Evolutionary conservation across 163 green algal genomes (phyloP).

Genomic region (Chloromonas sp.): DNA sequence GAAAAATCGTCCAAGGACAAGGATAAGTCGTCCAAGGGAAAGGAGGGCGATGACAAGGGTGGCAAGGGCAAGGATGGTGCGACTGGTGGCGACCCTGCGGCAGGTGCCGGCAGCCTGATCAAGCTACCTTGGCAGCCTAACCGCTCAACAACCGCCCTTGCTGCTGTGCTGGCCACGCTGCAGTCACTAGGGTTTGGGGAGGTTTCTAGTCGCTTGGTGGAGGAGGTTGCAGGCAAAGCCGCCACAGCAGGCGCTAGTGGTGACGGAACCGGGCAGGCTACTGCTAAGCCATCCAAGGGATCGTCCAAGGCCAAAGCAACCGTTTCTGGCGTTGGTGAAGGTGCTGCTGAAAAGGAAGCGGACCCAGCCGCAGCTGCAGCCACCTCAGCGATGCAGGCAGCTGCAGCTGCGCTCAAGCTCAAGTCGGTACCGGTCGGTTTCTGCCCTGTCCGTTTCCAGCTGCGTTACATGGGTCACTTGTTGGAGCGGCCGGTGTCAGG

Average conservation of each 20-base stretch:
- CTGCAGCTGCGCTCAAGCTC: constrained; percentile 2
- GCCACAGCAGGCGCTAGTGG: not conserved
- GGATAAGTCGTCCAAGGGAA: not conserved
- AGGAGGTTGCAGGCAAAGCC: not conserved
- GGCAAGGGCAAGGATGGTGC: not conserved
- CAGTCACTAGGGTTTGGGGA: not conserved
- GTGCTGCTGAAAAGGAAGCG: not conserved
- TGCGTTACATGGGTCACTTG: constrained; percentile 31
- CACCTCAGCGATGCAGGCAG: not conserved
- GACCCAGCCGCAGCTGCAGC: not conserved
- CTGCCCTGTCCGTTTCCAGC: constrained; percentile 31
- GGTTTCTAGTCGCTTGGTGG: not conserved
- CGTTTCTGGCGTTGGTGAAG: not conserved
- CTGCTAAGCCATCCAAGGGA: not conserved
- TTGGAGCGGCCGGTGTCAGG: constrained; percentile 16
- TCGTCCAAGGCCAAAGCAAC: not conserved
- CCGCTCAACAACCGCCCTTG: not conserved
- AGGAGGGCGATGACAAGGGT: not conserved
- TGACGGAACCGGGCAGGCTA: not conserved
- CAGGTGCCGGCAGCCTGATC: not conserved
- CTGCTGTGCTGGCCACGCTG: not conserved
- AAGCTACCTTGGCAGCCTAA: not conserved
- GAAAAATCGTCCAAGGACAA: not conserved
- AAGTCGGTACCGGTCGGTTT: constrained; percentile 4
- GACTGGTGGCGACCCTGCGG: not conserved